Percentiles rank a stretch among this genome's conserved stretches.
Evolutionary conservation across 148 eudicot species (phyloP).

Genomic region (Fallopia convolvulus): DNA sequence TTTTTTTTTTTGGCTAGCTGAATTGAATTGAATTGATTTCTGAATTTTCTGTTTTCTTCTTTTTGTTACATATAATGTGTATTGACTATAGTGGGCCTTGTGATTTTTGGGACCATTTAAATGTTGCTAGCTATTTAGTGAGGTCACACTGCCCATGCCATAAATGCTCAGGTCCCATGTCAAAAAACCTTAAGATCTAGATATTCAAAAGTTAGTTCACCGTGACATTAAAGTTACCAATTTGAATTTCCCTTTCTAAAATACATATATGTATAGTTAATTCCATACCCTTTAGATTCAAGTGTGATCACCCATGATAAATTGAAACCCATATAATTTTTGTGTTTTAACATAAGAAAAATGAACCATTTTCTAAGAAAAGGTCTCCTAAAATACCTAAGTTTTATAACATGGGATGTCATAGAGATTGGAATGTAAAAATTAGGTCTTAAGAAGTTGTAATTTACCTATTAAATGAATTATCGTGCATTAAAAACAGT

Average conservation of each 20-base stretch:
- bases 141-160: slow-evolving; percentile 30
- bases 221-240: slow-evolving; percentile 2
- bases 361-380: neutral
- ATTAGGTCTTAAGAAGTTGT: too few species aligned
- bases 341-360: neutral
- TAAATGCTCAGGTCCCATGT: slow-evolving; percentile 17
- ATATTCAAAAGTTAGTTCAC: neutral
- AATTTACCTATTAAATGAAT: too few species aligned
- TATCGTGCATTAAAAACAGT: too few species aligned
- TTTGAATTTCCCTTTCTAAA: neutral
- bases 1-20: neutral
- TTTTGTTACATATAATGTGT: neutral
- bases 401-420: neutral
- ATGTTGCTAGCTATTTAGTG: neutral
- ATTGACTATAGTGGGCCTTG: neutral
- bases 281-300: neutral
- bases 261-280: neutral
- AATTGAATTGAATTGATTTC: neutral
- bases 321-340: neutral
- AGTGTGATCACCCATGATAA: neutral
- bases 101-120: slow-evolving; percentile 6
- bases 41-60: neutral
- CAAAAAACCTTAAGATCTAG: slow-evolving; percentile 5
- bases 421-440: neutral
- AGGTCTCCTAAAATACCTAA: neutral